Evolutionary conservation across 768 basidiomycete species (phyloP).

Genomic region (Suillus tomentosus): DNA sequence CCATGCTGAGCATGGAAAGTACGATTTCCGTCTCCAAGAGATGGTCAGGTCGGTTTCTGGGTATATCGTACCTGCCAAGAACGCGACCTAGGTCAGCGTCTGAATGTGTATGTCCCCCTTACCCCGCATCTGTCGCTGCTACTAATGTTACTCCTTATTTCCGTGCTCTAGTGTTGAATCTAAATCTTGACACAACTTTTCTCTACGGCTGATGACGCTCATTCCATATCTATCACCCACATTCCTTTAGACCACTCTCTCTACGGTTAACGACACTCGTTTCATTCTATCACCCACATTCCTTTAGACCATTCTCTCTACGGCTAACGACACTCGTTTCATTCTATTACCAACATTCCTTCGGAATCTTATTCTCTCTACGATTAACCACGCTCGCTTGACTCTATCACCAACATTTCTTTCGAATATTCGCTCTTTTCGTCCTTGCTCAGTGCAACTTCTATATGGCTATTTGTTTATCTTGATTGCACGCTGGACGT

Average conservation of each 20-base stretch:
- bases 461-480: not conserved
- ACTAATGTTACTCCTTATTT: not conserved
- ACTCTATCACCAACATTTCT: too few relatives aligned
- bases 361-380: too few relatives aligned
- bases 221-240: not conserved
- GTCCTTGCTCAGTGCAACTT: not conserved
- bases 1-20: not conserved
- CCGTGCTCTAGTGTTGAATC: not conserved
- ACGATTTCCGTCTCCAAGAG: fast-evolving
- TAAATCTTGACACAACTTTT: not conserved
- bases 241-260: too few relatives aligned
- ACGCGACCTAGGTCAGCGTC: too few relatives aligned
- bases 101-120: not conserved
- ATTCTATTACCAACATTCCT: not conserved
- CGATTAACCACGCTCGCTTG: too few relatives aligned
- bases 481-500: too few relatives aligned
- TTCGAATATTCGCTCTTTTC: not conserved
- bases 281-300: not conserved
- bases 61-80: not conserved
- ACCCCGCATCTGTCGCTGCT: not conserved
- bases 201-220: not conserved
- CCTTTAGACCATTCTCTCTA: too few relatives aligned
- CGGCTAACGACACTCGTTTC: not conserved
- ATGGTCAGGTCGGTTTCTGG: not conserved
- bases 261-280: too few relatives aligned